Evolutionary conservation across 1,139 yeast species (phyloP).

Genomic region (Suhomyces taliae): DNA sequence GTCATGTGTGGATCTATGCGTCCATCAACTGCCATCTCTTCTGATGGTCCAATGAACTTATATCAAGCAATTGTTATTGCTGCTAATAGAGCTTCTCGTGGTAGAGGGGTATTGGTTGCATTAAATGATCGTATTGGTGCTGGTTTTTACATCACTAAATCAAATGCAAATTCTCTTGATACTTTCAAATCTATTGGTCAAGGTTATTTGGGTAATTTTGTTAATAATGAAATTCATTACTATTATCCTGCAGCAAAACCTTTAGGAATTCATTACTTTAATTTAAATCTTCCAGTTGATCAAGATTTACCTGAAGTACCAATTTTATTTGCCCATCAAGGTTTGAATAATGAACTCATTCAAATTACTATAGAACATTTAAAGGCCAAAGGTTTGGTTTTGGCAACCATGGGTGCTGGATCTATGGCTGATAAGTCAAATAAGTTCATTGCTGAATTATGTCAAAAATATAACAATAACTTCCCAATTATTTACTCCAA

Average conservation of each 20-base stretch:
- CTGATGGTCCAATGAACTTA: slow-evolving; percentile 73
- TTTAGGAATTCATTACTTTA: slow-evolving; percentile 48
- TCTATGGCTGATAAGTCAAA: slow-evolving; percentile 56
- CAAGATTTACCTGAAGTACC: slow-evolving; percentile 46
- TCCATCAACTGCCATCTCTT: slow-evolving; percentile 66
- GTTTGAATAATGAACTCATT: slow-evolving; percentile 50
- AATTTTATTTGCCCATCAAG: slow-evolving; percentile 61
- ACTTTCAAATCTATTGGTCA: slow-evolving; percentile 69
- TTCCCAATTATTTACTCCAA: slow-evolving; percentile 65
- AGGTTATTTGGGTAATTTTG: slow-evolving; percentile 70
- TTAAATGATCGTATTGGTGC: slow-evolving; percentile 67
- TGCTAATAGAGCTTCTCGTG: slow-evolving; percentile 46
- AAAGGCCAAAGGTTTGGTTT: slow-evolving; percentile 52
- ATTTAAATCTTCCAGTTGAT: slow-evolving; percentile 22
- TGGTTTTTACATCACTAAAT: slow-evolving; percentile 68
- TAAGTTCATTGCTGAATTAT: slow-evolving; percentile 27
- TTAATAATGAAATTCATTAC: slow-evolving; percentile 63
- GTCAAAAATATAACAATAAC: slow-evolving; percentile 19
- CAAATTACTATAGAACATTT: slow-evolving; percentile 44
- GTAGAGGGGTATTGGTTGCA: slow-evolving; percentile 64
- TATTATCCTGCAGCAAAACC: slow-evolving; percentile 66
- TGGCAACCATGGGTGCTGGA: slow-evolving; percentile 76
- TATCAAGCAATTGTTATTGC: slow-evolving; percentile 72
- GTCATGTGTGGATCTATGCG: slow-evolving; percentile 75
- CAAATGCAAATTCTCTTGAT: slow-evolving; percentile 68